phyloP scores from a whole-genome alignment of 2,329 filamentous ascomycete genomes.

The Fusarium tuaranense region DNA sequence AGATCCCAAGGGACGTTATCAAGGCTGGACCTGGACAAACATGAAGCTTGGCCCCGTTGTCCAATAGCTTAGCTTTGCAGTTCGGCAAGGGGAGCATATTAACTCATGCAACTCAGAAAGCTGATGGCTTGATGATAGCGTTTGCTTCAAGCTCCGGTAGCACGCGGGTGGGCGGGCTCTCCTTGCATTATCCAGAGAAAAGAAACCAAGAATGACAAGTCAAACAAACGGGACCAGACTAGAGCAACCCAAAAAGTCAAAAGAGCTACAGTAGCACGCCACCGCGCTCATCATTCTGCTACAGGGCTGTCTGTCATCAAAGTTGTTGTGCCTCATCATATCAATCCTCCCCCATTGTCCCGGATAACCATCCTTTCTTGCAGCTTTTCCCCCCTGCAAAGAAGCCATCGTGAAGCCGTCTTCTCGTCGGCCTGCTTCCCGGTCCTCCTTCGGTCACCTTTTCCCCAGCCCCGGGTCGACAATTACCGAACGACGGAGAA shows the following conservation, averaged over 20 bases:
- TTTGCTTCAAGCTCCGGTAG: neutral
- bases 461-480: constrained; percentile 20
- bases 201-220: constrained; percentile 9
- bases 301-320: neutral
- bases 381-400: neutral
- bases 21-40: neutral
- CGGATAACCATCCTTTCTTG: neutral
- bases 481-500: constrained; percentile 34
- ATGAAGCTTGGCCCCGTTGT: neutral
- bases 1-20: neutral
- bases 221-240: constrained; percentile 17
- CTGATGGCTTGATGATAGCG: neutral
- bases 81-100: neutral
- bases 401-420: constrained; percentile 31
- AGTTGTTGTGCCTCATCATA: constrained; percentile 11
- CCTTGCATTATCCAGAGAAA: constrained; percentile 35
- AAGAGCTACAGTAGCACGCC: constrained; percentile 27
- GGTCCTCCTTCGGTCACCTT: constrained; percentile 4
- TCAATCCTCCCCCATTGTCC: neutral
- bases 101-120: neutral
- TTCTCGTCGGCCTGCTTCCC: constrained; percentile 13
- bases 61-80: neutral
- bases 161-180: constrained; percentile 20
- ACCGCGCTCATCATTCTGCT: constrained; percentile 29
- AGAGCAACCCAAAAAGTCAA: constrained; percentile 23